Base-by-base conservation (phyloP, 179 eudicot genomes). In the Beta corolliflora region DNA sequence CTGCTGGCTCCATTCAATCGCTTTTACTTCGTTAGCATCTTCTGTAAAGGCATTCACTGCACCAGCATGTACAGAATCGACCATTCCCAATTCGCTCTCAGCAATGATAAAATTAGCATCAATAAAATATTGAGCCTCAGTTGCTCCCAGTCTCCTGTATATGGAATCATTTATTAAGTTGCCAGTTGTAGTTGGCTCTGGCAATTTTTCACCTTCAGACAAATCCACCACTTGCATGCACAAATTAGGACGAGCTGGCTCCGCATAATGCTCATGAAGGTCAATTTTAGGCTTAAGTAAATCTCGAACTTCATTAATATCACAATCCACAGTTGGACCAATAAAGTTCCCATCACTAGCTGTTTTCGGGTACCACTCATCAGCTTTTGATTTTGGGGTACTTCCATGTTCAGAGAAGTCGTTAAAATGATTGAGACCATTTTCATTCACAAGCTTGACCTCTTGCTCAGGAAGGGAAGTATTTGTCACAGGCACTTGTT, bases 211-310 rank as follows among this genome's bases (percentile, higher is more conserved):
- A 29, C 44, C 81, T 72, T 81, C 77, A 73, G 82, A 80, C 54
- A 72, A 76, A 18, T 45, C 66, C 21, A n/a, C 65, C 59, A 68
- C 56, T 53, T 60, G 66, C 50, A 75, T 60, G 18, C 29, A 8
- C 66, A 78, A 72, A 71, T 76, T 56, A 10, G 41, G 58, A 81
- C 31, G 54, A 77, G 69, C 77, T 66, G 83, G 80, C 76, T 84
- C 82, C 75, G 85, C 75, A 66, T 66, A 83, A 68, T 81, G 71
- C 75, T 89, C 85, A 18, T 82, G 69, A 82, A 84, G 79, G 63
- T 85, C 80, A 67, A 75, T 50, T n/a, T 80, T 78, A 78, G 68
- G 14, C 75, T 66, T 75, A 48, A 59, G 56, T 63, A 74, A 50
- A 74, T 66, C 86, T 52, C 45, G 85, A 76, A 66, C 79, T 55